Base-by-base conservation (phyloP, 305 asterid genomes). In the Euphrasia arctica region DNA sequence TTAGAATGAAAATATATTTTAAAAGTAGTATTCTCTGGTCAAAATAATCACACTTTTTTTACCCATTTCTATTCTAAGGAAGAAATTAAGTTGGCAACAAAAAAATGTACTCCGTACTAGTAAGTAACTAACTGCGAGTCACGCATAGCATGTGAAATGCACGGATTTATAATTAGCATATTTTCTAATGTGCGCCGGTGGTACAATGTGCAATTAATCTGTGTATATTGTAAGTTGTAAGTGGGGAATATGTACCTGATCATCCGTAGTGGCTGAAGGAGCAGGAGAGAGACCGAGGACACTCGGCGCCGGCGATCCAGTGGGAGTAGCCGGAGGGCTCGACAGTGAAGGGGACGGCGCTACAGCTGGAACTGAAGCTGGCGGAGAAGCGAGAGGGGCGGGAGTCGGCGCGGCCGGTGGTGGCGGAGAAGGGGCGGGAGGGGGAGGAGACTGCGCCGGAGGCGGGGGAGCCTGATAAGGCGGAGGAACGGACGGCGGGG, bases 241-340 rank as follows among this genome's bases (percentile, higher is more conserved):
- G 2, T 25, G 27, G 27, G 27, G 27, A 2, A 57, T 0, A 14
- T 10, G 47, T 68, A 87, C 96, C 88, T 82, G 92, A 75, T 89
- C 90, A 34, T 39, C 43, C 14, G 81, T 69, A 52, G 89, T 79
- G 56, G 87, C 80, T 5, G 81, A 27, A 29, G 95, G 89, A 65
- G 89, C 82, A 58, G 95, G 96, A 49, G 95, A 72, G 9, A 74
- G 69, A 31, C 58, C 76, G 0, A 41, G 70, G 4, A 70, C 64
- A 15, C 83, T 83, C 3, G 92, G 92, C 0, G 65, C 78, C 4
- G 95, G 95, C 67, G 95, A 77, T 58, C 77, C 84, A 9, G 73
- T 67, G 0, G 87, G 82, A 8, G 88, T 84, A 41, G 87, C 55
- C 4, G 95, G 89, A 71, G 91, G 91, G 68, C 86, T 79, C 60